Evolutionary conservation across 2,329 filamentous ascomycete genomes (phyloP), one percentile per base, ranked within the genome.

Genomic region (Botrytis cinerea): DNA sequence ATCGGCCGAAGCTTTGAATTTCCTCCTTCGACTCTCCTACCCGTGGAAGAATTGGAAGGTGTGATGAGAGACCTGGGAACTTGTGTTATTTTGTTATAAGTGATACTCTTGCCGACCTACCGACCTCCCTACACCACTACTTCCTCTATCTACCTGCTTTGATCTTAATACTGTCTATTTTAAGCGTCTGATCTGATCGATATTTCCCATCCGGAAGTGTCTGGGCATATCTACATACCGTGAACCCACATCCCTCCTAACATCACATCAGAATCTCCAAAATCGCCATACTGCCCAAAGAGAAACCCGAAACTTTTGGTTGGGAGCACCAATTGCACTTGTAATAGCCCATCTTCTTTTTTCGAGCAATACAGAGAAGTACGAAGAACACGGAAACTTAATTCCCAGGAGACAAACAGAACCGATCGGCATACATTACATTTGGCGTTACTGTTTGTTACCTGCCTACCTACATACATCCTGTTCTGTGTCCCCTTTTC

Each of bases 401-500:
- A 66, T 40, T 43, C 38, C 38, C 46, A 54, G 22, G 45, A 67
- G 67, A 25, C 48, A 70, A 18, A 45, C 16, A 70, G n/a, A 25
- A 59, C 43, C 51, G 51, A 70, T 59, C 48, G 35, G 35, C 67
- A 25, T 70, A 45, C 67, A 68, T 68, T 54, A 68, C 46, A 68
- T 68, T 10, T 57, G 35, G 25, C 64, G 46, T 68, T 68, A 43
- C 46, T 60, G 38, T 46, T 46, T 60, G 38, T 46, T 46, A 45
- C 64, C 45, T 68, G 12, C 32, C 22, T 25, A 28, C 14, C 2
- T 28, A 16, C 51, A 20, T 18, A n/a, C 59, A 32, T 40, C 3
- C 60, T 62, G n/a, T 54, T 28, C 38, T 54, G 64, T 68, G n/a
- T 68, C 68, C 45, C n/a, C 54, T 68, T 72, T 61, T 72, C 51